Evolutionary conservation across 108 stramenopile genomes (phyloP), one percentile per base, ranked within the genome.

Genomic region (Asterionellopsis glacialis): DNA sequence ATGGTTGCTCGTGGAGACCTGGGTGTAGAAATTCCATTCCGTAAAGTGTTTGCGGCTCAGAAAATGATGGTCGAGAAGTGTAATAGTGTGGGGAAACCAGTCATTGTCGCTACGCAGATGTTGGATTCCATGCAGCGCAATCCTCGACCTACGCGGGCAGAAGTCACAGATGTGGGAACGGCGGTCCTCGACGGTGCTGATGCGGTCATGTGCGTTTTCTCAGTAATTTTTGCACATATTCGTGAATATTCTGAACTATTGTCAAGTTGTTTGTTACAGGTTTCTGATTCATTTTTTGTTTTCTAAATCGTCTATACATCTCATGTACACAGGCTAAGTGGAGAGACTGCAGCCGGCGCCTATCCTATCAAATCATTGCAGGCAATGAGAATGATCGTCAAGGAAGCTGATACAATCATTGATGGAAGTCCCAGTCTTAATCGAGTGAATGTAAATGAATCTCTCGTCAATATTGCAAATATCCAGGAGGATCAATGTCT

Each of bases 101-200:
- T 91, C 12, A 83, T 95, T 68, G 87, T 84, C 13, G 95, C 95
- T 11, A 95, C 95, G 45, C 95, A 93, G 71, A 89, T 93, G 91
- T 72, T 94, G 33, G 93, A 94, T 54, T 79, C 76, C 22, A 96
- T 96, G 95, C 87, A 84, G 67, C 73, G 74, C 51, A 91, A 82
- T 72, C 95, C 79, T 58, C 82, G 91, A 19, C 95, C 95, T 1
- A 94, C 95, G 0, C 85, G 95, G 13, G 95, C 95, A 3, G 95
- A 96, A 67, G 92, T 92, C 27, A 84, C 93, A 3, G 95, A 96
- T 73, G 93, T 88, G 44, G 82, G 80, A 7, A 82, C 76, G 22
- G 87, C 87, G 12, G 81, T 84, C 15, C 57, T 83, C 23, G 87
- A 88, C 60, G 87, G 87, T 12, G 76, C 83, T 0, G 87, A 88